phyloP scores from a whole-genome alignment of 441 rosid genomes.

The Aquilaria agallochum region DNA sequence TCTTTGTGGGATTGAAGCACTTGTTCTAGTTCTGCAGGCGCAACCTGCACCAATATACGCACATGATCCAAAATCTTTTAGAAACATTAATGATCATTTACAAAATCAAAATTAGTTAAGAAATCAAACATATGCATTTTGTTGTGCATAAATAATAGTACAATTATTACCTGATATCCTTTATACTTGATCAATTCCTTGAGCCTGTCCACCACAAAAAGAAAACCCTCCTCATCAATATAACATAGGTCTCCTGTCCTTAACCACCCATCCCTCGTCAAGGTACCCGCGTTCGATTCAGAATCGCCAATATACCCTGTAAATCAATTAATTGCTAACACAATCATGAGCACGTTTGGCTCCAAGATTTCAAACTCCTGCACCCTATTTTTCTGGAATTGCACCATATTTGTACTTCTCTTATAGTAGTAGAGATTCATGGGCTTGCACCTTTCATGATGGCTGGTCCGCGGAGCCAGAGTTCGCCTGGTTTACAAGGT shows the following conservation, averaged over 20 bases:
- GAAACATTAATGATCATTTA: too few relatives aligned
- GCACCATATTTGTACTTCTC: not conserved
- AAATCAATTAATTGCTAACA: not conserved
- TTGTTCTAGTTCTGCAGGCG: constrained; percentile 44
- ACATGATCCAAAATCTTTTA: not conserved
- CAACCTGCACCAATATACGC: constrained; percentile 21
- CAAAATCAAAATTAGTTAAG: too few relatives aligned
- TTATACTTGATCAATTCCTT: constrained; percentile 44
- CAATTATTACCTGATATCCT: constrained; percentile 33
- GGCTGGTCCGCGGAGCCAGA: constrained; percentile 36
- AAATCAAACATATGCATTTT: too few relatives aligned
- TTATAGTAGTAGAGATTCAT: not conserved
- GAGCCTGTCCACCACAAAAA: constrained; percentile 36
- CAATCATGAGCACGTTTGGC: too few relatives aligned
- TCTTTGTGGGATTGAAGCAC: constrained; percentile 34
- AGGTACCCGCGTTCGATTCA: constrained; percentile 22
- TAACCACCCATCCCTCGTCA: constrained; percentile 30
- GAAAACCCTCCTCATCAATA: constrained; percentile 32
- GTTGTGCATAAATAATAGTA: too few relatives aligned
- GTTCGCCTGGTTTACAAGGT: constrained; percentile 32
- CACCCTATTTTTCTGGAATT: too few relatives aligned
- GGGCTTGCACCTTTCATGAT: constrained; percentile 30
- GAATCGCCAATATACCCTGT: constrained; percentile 31
- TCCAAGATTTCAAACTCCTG: too few relatives aligned
- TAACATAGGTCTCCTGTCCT: constrained; percentile 40